phyloP scores from a whole-genome alignment of 495 filamentous ascomycete genomes.

The Aspergillus steynii region DNA sequence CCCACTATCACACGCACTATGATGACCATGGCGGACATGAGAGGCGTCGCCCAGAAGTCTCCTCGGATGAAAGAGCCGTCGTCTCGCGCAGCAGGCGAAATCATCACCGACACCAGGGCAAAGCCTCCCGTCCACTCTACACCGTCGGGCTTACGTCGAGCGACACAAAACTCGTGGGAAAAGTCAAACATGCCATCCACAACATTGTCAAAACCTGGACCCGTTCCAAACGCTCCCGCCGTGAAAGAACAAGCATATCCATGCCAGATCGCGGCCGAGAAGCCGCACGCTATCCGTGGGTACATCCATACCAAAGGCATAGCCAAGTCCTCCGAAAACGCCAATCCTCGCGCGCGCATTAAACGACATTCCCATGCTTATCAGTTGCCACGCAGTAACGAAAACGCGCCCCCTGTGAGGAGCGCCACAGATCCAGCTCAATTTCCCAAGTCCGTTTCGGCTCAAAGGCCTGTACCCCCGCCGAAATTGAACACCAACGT shows the following conservation, averaged over 20 bases:
- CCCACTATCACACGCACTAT: slow-evolving; percentile 48
- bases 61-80: slow-evolving; percentile 6
- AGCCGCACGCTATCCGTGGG: slow-evolving; percentile 36
- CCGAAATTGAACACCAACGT: slow-evolving; percentile 3
- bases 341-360: slow-evolving; percentile 25
- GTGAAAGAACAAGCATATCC: slow-evolving; percentile 10
- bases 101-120: slow-evolving; percentile 32
- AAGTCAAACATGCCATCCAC: slow-evolving; percentile 28
- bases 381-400: slow-evolving; percentile 7
- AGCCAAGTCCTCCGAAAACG: slow-evolving; percentile 31
- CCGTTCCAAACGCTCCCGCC: slow-evolving; percentile 9
- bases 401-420: slow-evolving; percentile 5
- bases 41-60: slow-evolving; percentile 9
- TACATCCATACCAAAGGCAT: slow-evolving; percentile 44
- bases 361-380: slow-evolving; percentile 14
- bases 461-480: neutral
- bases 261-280: slow-evolving; percentile 18
- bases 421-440: slow-evolving; percentile 11
- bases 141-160: slow-evolving; percentile 33
- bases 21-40: slow-evolving; percentile 25
- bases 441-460: neutral
- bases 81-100: slow-evolving; percentile 21
- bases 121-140: slow-evolving; percentile 34
- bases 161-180: slow-evolving; percentile 24
- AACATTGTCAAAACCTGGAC: slow-evolving; percentile 21